A percentile compares a stretch with the other conserved stretches of the same genome.
phyloP scores from a whole-genome alignment of 495 filamentous ascomycete species.

The Penicillium odoratum region DNA sequence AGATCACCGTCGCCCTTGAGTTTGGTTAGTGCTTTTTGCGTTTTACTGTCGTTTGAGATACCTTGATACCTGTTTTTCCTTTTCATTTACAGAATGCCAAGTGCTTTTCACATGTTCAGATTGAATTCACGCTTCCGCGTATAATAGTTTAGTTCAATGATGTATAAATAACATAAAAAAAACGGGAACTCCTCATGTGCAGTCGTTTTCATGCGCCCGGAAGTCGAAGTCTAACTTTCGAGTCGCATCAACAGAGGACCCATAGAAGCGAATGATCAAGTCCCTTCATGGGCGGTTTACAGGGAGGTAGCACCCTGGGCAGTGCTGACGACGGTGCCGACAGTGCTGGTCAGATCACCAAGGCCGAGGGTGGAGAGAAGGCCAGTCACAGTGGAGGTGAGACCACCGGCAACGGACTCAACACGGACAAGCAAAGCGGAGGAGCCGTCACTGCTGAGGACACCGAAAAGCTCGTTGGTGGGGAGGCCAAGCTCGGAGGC shows the following conservation, averaged over 20 bases:
- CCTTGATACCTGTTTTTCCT: background rate
- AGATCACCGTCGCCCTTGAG: constrained; percentile 5
- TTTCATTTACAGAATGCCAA: constrained; percentile 8
- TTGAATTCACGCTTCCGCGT: constrained; percentile 17
- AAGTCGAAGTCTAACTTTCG: constrained; percentile 12
- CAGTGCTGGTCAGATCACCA: constrained; percentile 11
- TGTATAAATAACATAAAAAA: constrained; percentile 6
- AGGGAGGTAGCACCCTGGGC: constrained; percentile 3
- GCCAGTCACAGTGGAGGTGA: constrained; percentile 11
- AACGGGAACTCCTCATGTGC: constrained; percentile 25
- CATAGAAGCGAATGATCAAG: constrained; percentile 25
- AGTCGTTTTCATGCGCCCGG: constrained; percentile 19
- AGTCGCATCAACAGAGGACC: constrained; percentile 16
- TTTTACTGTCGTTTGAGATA: constrained; percentile 1
- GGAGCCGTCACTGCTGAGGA: constrained; percentile 17
- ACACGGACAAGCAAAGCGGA: constrained; percentile 28
- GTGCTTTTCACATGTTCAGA: constrained; percentile 4
- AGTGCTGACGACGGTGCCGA: constrained; percentile 20
- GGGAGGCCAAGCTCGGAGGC: constrained; percentile 14
- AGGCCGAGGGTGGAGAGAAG: constrained; percentile 28
- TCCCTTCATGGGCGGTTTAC: constrained; percentile 24
- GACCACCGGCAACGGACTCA: constrained; percentile 3
- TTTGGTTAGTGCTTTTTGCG: background rate
- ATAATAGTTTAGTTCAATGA: constrained; percentile 23
- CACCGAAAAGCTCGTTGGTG: constrained; percentile 21